Conservation (phyloP, 345 rosid species). For the Eucalyptus globulus region DNA sequence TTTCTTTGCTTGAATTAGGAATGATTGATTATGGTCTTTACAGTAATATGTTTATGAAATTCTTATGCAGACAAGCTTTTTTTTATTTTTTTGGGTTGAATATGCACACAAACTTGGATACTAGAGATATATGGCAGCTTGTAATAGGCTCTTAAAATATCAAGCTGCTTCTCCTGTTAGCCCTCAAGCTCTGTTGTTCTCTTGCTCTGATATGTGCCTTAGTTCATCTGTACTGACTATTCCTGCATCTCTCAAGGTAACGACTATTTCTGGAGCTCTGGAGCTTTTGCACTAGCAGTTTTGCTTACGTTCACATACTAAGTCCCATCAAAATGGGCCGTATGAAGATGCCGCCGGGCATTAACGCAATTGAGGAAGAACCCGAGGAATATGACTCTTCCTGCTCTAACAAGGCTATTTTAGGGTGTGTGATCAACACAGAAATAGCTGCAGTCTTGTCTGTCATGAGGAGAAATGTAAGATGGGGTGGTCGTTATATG, state of each 20-base stretch:
- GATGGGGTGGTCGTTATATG: slow-evolving; percentile 95
- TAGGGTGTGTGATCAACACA: slow-evolving; percentile 78
- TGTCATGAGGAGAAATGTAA: slow-evolving; percentile 95
- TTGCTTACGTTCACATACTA: neutral
- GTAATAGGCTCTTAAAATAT: neutral
- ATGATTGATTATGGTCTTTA: neutral
- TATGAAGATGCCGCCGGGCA: slow-evolving; percentile 78
- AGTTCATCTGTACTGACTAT: neutral
- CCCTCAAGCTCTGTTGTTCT: neutral
- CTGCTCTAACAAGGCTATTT: slow-evolving; percentile 40
- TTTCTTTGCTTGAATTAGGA: neutral
- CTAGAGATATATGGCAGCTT: neutral
- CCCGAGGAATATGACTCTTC: slow-evolving; percentile 68
- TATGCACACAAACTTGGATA: neutral
- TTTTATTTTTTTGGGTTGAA: too few relatives aligned
- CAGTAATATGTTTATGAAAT: neutral
- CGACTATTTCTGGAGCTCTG: neutral
- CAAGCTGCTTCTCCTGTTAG: neutral
- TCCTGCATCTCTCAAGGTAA: neutral
- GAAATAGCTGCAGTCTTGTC: slow-evolving; percentile 95
- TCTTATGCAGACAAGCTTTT: neutral
- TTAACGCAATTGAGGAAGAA: slow-evolving; percentile 89
- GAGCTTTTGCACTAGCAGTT: neutral
- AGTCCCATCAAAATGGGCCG: slow-evolving; percentile 56
- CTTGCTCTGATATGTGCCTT: neutral